These are phyloP conservation scores for Phytophthora nicotianae DNA, from an alignment of 352 stramenopile species.

Conservation along the genomic window DNA sequence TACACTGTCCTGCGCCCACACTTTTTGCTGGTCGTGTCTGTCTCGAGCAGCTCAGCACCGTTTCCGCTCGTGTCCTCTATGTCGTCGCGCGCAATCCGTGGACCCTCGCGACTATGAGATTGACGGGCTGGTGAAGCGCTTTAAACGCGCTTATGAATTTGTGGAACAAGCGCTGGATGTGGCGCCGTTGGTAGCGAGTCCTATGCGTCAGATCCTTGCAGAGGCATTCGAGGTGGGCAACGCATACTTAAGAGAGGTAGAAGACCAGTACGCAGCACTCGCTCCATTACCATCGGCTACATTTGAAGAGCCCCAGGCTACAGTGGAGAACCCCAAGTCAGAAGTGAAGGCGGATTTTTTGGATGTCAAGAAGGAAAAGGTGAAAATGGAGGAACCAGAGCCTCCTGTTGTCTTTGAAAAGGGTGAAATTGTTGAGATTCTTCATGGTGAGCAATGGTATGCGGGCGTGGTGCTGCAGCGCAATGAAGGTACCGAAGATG, in stretches of 20 bases:
- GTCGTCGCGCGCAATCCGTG: constrained; percentile 72
- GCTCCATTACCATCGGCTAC: constrained; percentile 26
- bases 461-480: constrained; percentile 66
- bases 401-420: constrained; percentile 44
- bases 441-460: constrained; percentile 63
- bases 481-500: constrained; percentile 47
- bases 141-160: constrained; percentile 73
- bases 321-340: constrained; percentile 6
- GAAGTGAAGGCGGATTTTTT: background rate
- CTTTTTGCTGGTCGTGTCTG: constrained; percentile 85
- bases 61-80: constrained; percentile 79
- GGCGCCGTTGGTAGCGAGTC: constrained; percentile 54
- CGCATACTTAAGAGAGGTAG: constrained; percentile 49
- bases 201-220: constrained; percentile 71
- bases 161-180: constrained; percentile 56
- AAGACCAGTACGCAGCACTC: constrained; percentile 67
- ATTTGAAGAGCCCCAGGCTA: constrained; percentile 11
- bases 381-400: constrained; percentile 6
- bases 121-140: constrained; percentile 77
- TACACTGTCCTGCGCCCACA: constrained; percentile 73
- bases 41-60: constrained; percentile 71
- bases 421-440: constrained; percentile 70
- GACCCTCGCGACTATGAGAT: constrained; percentile 84
- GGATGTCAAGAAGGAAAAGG: background rate
- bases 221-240: constrained; percentile 70